These are phyloP conservation scores for Colletotrichum sp. DNA, from an alignment of 2,329 filamentous ascomycete genomes.

Conservation along the genomic window DNA sequence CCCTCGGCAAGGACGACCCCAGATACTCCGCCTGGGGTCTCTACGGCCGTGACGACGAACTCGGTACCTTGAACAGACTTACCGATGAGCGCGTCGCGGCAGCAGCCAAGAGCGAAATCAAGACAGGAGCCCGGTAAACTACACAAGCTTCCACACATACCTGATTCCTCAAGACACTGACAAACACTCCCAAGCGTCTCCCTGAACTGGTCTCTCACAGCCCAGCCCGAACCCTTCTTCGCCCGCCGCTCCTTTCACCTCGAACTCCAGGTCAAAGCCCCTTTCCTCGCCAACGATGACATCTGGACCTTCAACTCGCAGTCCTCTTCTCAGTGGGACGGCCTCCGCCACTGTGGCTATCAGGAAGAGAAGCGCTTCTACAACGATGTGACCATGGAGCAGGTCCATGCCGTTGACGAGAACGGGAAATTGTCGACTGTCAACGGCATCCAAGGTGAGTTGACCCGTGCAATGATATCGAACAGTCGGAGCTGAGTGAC, in stretches of 20 bases:
- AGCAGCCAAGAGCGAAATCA: slow-evolving; percentile 57
- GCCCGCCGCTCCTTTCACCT: slow-evolving; percentile 34
- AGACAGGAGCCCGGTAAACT: slow-evolving; percentile 53
- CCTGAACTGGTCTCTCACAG: slow-evolving; percentile 37
- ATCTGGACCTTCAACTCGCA: slow-evolving; percentile 39
- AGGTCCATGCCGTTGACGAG: slow-evolving; percentile 54
- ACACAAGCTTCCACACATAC: neutral
- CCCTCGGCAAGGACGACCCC: slow-evolving; percentile 51
- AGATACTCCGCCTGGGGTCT: slow-evolving; percentile 50
- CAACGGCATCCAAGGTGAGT: slow-evolving; percentile 21
- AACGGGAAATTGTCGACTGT: slow-evolving; percentile 26
- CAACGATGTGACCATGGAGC: slow-evolving; percentile 31
- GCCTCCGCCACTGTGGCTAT: slow-evolving; percentile 42
- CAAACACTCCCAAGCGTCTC: slow-evolving; percentile 27
- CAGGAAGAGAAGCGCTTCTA: slow-evolving; percentile 39
- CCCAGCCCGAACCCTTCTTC: slow-evolving; percentile 38
- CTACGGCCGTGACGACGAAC: slow-evolving; percentile 61
- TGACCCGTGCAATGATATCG: too few relatives aligned
- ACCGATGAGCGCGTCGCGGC: slow-evolving; percentile 58
- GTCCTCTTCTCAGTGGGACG: slow-evolving; percentile 45
- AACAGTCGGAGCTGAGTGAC: neutral
- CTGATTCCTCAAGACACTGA: neutral
- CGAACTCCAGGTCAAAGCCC: slow-evolving; percentile 30
- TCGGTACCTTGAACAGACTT: slow-evolving; percentile 67
- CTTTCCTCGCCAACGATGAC: slow-evolving; percentile 37